Evolutionary conservation across 2,329 filamentous ascomycete genomes (phyloP), one percentile per base, ranked within the genome.

Genomic region (Hyphodiscus sp.): DNA sequence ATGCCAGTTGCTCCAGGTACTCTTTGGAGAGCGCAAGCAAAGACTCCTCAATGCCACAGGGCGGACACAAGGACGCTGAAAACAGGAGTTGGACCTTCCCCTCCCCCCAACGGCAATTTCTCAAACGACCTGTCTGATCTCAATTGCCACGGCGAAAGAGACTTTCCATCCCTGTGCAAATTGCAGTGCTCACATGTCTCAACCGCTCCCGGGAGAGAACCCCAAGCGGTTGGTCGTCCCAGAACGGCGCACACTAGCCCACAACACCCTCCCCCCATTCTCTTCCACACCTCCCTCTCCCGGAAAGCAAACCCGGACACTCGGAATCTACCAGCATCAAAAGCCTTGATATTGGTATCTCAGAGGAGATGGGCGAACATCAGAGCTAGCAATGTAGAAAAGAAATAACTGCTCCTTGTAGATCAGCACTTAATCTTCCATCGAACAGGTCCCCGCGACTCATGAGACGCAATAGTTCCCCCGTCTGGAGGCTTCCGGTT

Each of bases 261-360:
- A 30, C 20, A 33, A 50, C 20, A 38, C 16, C 20, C 41, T 42
- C 49, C 30, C 11, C 33, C 16, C 11, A 38, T 41, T 52, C 53
- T 52, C 50, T 51, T 51, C 16, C 11, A 38, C 45, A 54, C 53
- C 53, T 52, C 53, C 53, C 52, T 54, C 51, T 47, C 50, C 56
- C 55, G 54, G 56, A 54, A 54, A 19, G 20, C 49, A 57, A n/a
- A 54, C 59, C 59, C 59, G 57, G 58, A 49, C 20, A 49, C 54
- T 52, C 57, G 59, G 59, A 54, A 52, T 51, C 46, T 26, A 44
- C 53, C 52, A 51, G 49, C 43, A 50, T 53, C 48, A 41, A 16
- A n/a, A 56, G 46, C 48, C 52, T 45, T 52, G 47, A 54, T 41
- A 29, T 38, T 2, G 11, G 11, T n/a, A 4, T 38, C 13, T 4